A percentile compares a stretch with the other conserved stretches of the same genome.
These are phyloP conservation scores for Fusarium sp. DNA, from an alignment of 2,329 filamentous ascomycete species.

Conservation along the genomic window DNA sequence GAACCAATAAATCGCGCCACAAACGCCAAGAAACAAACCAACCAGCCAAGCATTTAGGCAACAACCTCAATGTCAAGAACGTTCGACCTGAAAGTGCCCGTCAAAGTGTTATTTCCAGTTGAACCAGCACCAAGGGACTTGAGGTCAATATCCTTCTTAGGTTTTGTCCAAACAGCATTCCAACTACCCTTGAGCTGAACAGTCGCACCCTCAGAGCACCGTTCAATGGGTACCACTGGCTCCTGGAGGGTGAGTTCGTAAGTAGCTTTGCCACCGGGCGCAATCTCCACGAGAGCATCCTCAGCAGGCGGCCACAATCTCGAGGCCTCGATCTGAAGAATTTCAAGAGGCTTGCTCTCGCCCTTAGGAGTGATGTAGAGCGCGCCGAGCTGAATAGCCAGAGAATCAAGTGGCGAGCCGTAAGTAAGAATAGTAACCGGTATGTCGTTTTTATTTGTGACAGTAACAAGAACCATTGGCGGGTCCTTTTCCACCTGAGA, in stretches of 20 bases:
- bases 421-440: conserved; percentile 61
- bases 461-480: conserved; percentile 54
- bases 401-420: conserved; percentile 62
- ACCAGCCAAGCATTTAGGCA: background rate
- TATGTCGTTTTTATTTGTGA: conserved; percentile 58
- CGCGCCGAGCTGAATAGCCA: conserved; percentile 60
- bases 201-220: conserved; percentile 52
- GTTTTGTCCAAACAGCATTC: conserved; percentile 51
- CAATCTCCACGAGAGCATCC: conserved; percentile 58
- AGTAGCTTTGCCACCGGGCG: conserved; percentile 54
- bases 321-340: conserved; percentile 57
- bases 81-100: conserved; percentile 44
- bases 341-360: conserved; percentile 53
- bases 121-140: conserved; percentile 40
- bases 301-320: conserved; percentile 59
- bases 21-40: conserved; percentile 11
- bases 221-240: conserved; percentile 54
- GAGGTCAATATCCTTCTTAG: conserved; percentile 44
- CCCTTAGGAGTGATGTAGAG: conserved; percentile 57
- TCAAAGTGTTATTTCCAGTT: conserved; percentile 38
- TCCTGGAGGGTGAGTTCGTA: conserved; percentile 57
- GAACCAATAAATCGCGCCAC: conserved; percentile 5
- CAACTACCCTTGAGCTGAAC: conserved; percentile 58
- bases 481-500: conserved; percentile 54
- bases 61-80: conserved; percentile 35